These are phyloP conservation scores for Lactarius indigo DNA, from an alignment of 768 basidiomycete species.

Conservation along the genomic window DNA sequence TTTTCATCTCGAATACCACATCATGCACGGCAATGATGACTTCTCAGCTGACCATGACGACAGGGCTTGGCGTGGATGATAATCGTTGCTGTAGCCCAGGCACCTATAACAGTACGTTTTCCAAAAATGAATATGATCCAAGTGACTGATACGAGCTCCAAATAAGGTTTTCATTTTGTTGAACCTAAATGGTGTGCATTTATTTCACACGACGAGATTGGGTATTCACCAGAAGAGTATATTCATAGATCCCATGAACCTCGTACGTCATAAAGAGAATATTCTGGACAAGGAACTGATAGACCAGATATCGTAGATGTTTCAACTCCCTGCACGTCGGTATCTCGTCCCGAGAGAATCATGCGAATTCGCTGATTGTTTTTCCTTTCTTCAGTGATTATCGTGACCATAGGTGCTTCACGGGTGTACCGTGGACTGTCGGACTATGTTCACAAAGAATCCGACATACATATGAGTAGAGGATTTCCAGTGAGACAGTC, in stretches of 20 bases:
- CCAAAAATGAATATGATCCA: background rate
- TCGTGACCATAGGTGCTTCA: too few relatives aligned
- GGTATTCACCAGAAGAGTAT: background rate
- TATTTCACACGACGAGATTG: background rate
- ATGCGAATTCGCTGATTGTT: background rate
- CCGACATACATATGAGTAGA: constrained; percentile 5
- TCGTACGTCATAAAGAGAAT: background rate
- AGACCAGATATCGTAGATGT: constrained; percentile 1
- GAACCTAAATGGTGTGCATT: constrained; percentile 2
- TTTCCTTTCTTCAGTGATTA: too few relatives aligned
- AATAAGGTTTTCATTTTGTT: constrained; percentile 1
- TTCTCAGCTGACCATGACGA: background rate
- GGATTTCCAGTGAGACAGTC: background rate
- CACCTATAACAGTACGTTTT: background rate
- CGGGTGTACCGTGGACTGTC: too few relatives aligned
- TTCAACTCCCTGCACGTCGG: constrained; percentile 2
- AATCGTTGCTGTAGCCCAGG: background rate
- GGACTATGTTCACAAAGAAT: constrained; percentile 46
- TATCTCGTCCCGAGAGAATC: too few relatives aligned
- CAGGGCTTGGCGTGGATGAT: constrained; percentile 6
- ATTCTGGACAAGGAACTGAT: background rate
- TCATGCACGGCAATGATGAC: background rate
- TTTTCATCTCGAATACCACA: background rate
- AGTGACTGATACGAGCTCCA: background rate
- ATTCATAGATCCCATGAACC: background rate